Base-by-base conservation (phyloP, 23 red algal species). In the Porphyridium purpureum region DNA sequence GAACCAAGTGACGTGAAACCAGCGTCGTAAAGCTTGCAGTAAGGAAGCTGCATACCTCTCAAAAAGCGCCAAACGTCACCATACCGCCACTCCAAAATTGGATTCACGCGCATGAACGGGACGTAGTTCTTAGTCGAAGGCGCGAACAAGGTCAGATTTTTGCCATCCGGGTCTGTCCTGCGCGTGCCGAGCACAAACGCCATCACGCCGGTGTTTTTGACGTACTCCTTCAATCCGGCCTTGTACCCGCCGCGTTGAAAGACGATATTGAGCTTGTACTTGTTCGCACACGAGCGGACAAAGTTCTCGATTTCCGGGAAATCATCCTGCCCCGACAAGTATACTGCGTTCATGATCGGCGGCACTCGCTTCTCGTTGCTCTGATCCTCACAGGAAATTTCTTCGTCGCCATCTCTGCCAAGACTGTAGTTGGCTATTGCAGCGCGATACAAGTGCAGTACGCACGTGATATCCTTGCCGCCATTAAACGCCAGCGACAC, bases 381-480 rank as follows among this genome's bases (percentile, higher is more conserved):
- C 38, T 44, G 38, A 11, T 44, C 38, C 11, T 17, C 17, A 44
- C 11, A 17, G 11, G 11, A 17, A 44, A 11, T 57, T 24, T n/a
- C 32, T 29, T 15, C 31, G 4, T 28, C 36, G 6, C 51, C 11
- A n/a, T 38, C 64, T 21, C 5, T 20, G n/a, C 11, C 31, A 11
- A 30, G 52, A 38, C 26, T 0, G 49, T 74, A 56, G 22, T 73
- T 33, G 22, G 64, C 78, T 15, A 98, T 26, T 14, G 58, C 79
- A 9, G 80, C 90, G 42, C 79, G 67, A 19, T 66, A 59, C 38
- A 98, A 67, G 53, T 86, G 80, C 40, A 98, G 44, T n/a, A 98
- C 75, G 22, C 85, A 78, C 1, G 90, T 98, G 0, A 80, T 80
- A 53, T 98, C 90, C 57, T 98, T 98, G 9, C 90, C 90, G 6